Evolutionary conservation across 805 yeast genomes (phyloP).

Genomic region (Spathaspora passalidarum): DNA sequence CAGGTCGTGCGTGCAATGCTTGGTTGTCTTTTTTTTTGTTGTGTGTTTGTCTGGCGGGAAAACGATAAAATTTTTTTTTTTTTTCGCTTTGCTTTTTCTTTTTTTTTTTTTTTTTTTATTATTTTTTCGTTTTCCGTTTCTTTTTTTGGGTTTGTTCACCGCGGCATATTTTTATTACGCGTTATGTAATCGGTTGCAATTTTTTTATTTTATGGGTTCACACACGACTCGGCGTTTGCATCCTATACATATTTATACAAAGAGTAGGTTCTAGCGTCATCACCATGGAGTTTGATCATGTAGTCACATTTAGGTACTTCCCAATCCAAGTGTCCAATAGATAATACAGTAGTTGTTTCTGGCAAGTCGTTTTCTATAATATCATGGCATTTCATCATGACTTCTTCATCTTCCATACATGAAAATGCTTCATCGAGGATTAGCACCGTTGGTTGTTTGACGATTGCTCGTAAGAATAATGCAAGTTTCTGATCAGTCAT

Average conservation of each 20-base stretch:
- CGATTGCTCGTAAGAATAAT: slow-evolving; percentile 70
- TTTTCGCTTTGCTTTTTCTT: not conserved
- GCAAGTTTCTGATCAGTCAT: slow-evolving; percentile 77
- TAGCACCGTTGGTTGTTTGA: slow-evolving; percentile 73
- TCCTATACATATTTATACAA: slow-evolving; percentile 10
- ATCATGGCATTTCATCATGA: slow-evolving; percentile 32
- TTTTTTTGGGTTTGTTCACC: not conserved
- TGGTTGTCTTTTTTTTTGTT: not conserved
- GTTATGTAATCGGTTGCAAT: too few species aligned
- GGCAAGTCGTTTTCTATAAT: slow-evolving; percentile 19
- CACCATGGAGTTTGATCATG: slow-evolving; percentile 31
- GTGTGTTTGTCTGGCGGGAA: not conserved
- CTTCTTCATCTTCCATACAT: slow-evolving; percentile 67
- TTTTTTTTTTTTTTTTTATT: not conserved
- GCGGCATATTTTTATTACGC: too few species aligned
- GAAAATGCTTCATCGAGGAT: slow-evolving; percentile 92
- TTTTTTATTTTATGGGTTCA: not conserved
- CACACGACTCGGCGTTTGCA: not conserved
- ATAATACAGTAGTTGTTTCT: slow-evolving; percentile 58
- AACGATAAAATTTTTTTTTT: not conserved
- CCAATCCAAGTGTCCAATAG: slow-evolving; percentile 78
- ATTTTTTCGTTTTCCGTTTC: not conserved
- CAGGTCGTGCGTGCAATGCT: not conserved
- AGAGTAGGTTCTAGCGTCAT: slow-evolving; percentile 20
- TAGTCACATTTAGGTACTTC: slow-evolving; percentile 75